Conservation (phyloP, 1,284 basidiomycete species). For the Rhodotorula glutinis region DNA sequence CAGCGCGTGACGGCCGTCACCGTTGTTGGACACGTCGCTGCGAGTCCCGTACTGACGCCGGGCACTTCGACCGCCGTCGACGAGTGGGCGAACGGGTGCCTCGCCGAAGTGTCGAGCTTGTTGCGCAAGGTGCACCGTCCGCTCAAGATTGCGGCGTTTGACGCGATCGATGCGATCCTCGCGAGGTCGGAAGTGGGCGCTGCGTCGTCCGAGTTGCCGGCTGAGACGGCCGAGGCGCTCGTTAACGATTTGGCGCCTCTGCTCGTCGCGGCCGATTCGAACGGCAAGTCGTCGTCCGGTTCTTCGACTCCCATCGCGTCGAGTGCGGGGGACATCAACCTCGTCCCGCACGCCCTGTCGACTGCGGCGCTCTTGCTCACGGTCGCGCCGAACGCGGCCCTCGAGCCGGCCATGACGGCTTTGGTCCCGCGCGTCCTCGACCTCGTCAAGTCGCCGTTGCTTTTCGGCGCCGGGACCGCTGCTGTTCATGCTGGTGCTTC, state of each 20-base stretch:
- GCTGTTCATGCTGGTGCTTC: neutral
- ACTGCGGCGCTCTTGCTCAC: conserved; percentile 69
- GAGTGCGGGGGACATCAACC: conserved; percentile 62
- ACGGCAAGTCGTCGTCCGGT: too few relatives aligned
- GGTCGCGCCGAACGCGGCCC: conserved; percentile 58
- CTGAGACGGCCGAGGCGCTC: conserved; percentile 58
- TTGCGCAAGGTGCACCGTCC: conserved; percentile 74
- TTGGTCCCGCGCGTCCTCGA: conserved; percentile 28
- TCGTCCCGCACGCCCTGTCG: conserved; percentile 70
- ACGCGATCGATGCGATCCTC: conserved; percentile 69
- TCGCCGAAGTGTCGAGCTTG: conserved; percentile 69
- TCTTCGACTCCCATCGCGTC: neutral
- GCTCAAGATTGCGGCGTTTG: conserved; percentile 77
- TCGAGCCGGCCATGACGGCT: conserved; percentile 45
- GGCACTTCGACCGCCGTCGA: conserved; percentile 50
- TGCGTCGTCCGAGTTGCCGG: neutral
- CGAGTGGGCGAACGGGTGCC: conserved; percentile 73
- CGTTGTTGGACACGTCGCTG: conserved; percentile 46
- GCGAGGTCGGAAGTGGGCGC: conserved; percentile 62
- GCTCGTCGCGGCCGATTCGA: conserved; percentile 51
- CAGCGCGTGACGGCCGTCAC: conserved; percentile 53
- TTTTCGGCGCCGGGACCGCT: conserved; percentile 44
- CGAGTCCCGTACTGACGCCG: conserved; percentile 49
- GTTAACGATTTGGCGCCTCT: conserved; percentile 71
- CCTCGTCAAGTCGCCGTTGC: conserved; percentile 70